These are phyloP conservation scores for Trichophyton mentagrophytes DNA, from an alignment of 2,329 filamentous ascomycete species.

Conservation along the genomic window DNA sequence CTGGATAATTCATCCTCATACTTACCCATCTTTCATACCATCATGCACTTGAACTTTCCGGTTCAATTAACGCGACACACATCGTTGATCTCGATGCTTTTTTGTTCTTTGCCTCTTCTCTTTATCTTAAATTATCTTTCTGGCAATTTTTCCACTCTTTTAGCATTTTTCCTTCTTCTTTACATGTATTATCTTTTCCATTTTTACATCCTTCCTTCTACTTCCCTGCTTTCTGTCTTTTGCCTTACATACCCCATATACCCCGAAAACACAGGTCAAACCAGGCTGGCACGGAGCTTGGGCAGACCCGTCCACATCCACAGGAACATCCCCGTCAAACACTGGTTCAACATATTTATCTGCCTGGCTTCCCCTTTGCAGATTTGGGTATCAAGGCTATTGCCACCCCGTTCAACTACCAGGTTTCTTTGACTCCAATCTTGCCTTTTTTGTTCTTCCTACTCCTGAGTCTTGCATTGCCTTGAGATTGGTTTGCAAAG, in stretches of 20 bases:
- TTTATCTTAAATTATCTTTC: slow-evolving; percentile 5
- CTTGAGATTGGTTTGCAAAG: slow-evolving; percentile 1
- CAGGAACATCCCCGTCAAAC: not conserved
- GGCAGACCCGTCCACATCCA: not conserved
- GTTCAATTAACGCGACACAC: not conserved
- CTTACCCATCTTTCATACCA: not conserved
- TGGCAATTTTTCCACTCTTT: slow-evolving; percentile 5
- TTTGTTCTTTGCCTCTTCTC: slow-evolving; percentile 5
- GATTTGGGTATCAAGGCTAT: slow-evolving; percentile 2
- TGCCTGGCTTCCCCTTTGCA: not conserved
- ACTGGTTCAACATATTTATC: slow-evolving; percentile 1
- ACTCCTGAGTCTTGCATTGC: not conserved
- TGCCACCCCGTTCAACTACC: not conserved
- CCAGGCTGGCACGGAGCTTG: slow-evolving; percentile 2
- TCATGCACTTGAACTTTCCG: not conserved
- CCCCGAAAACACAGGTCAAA: not conserved
- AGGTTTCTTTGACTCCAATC: not conserved
- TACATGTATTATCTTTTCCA: slow-evolving; percentile 1
- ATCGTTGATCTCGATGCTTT: slow-evolving; percentile 1
- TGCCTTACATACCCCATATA: not conserved
- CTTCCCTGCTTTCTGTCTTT: not conserved
- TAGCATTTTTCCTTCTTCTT: not conserved
- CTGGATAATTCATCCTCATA: not conserved
- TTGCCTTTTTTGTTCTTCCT: not conserved
- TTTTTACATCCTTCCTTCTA: not conserved